phyloP scores from a whole-genome alignment of 306 rosid species.

The Vigna radiata region DNA sequence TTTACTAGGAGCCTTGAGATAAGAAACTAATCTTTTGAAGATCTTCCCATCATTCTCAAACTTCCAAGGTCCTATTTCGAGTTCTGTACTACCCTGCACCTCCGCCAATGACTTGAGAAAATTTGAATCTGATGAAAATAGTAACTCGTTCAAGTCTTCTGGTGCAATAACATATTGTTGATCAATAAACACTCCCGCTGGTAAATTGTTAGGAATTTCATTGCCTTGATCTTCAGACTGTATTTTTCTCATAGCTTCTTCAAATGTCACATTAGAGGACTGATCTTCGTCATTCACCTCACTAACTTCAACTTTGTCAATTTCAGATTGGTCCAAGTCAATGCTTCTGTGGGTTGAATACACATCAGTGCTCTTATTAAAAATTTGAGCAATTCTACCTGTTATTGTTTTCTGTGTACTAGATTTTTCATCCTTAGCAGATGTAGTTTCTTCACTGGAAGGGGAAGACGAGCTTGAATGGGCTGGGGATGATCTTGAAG shows the following conservation, averaged over 20 bases:
- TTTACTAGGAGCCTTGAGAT: constrained; percentile 79
- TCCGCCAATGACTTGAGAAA: constrained; percentile 74
- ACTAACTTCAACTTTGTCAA: constrained; percentile 50
- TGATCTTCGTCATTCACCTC: constrained; percentile 65
- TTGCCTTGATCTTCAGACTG: constrained; percentile 70
- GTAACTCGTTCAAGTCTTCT: constrained; percentile 66
- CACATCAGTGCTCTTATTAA: constrained; percentile 67
- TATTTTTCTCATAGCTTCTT: constrained; percentile 67
- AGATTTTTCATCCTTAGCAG: constrained; percentile 70
- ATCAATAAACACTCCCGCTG: constrained; percentile 84
- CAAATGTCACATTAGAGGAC: constrained; percentile 65
- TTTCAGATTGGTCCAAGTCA: constrained; percentile 70
- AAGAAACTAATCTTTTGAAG: constrained; percentile 72
- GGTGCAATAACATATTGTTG: constrained; percentile 72
- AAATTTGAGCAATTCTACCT: constrained; percentile 78
- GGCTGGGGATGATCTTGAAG: constrained; percentile 47
- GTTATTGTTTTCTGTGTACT: constrained; percentile 67
- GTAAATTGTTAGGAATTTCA: constrained; percentile 76
- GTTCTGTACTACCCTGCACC: constrained; percentile 75
- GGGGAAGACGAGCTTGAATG: constrained; percentile 65
- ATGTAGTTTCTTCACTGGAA: constrained; percentile 54
- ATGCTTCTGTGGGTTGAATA: constrained; percentile 52
- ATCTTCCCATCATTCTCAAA: constrained; percentile 66
- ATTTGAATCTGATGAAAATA: constrained; percentile 78
- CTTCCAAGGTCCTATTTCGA: constrained; percentile 80